phyloP scores from a whole-genome alignment of 1,284 basidiomycete species.

The Trametes sp. region DNA sequence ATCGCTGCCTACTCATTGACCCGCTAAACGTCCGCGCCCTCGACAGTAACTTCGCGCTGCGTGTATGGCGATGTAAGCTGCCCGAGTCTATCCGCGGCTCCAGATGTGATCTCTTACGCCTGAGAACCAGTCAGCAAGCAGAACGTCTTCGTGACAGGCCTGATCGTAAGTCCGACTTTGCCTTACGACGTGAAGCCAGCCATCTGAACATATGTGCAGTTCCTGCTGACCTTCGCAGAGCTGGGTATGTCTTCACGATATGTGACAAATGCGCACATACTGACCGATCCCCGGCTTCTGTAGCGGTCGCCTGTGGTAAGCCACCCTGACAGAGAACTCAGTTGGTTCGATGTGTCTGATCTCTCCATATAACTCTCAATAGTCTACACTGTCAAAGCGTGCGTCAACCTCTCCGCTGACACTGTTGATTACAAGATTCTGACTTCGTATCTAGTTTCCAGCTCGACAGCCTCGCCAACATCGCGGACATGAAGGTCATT shows the following conservation, averaged over 20 bases:
- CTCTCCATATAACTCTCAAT: slow-evolving; percentile 31
- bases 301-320: slow-evolving; percentile 32
- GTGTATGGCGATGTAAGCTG: slow-evolving; percentile 74
- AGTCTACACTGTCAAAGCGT: slow-evolving; percentile 57
- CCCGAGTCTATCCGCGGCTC: not conserved
- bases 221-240: slow-evolving; percentile 55
- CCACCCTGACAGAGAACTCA: not conserved
- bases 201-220: slow-evolving; percentile 39
- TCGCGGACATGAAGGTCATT: slow-evolving; percentile 43
- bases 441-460: slow-evolving; percentile 30
- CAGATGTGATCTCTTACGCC: not conserved
- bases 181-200: not conserved
- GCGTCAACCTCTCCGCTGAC: slow-evolving; percentile 19
- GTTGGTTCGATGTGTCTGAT: not conserved
- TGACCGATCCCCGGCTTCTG: not conserved
- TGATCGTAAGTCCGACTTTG: slow-evolving; percentile 56
- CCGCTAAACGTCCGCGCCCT: slow-evolving; percentile 5
- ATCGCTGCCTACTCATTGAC: not conserved
- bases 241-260: slow-evolving; percentile 43
- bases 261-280: not conserved
- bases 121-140: slow-evolving; percentile 60
- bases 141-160: slow-evolving; percentile 59
- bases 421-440: not conserved
- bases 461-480: slow-evolving; percentile 32
- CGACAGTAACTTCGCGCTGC: slow-evolving; percentile 63